Percentiles rank a stretch among this genome's conserved stretches.
Conservation (phyloP, 1,139 yeast genomes). For the Geotrichum aggregatum region DNA sequence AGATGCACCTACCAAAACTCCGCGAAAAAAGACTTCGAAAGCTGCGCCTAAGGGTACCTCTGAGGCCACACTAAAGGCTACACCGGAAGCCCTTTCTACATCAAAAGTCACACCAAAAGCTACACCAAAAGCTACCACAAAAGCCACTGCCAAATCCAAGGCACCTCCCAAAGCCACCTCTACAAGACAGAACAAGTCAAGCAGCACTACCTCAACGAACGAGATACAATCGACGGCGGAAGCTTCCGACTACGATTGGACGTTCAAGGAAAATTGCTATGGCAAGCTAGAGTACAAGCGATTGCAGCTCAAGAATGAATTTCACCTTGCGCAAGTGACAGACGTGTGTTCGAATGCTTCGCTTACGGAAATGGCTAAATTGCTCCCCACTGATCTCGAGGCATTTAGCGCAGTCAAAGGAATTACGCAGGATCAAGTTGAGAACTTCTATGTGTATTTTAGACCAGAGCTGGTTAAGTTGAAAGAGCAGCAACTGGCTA, state of each 20-base stretch:
- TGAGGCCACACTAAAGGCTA: not conserved
- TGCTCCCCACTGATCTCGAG: conserved; percentile 18
- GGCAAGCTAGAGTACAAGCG: conserved; percentile 14
- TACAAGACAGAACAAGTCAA: not conserved
- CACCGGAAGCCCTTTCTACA: not conserved
- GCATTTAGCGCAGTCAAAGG: conserved; percentile 21
- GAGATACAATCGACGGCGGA: conserved; percentile 11
- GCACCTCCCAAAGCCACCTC: not conserved
- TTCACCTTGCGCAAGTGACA: conserved; percentile 2
- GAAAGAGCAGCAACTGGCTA: conserved; percentile 9
- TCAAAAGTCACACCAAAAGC: not conserved
- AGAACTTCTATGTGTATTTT: conserved; percentile 19
- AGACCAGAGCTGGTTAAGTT: conserved; percentile 21
- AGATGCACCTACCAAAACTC: not conserved
- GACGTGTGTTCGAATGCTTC: conserved; percentile 24
- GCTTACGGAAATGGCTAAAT: conserved; percentile 23
- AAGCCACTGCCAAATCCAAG: not conserved
- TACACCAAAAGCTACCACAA: not conserved
- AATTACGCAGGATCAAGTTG: conserved; percentile 22
- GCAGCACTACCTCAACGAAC: not conserved
- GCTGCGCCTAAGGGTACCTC: not conserved
- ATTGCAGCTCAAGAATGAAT: conserved; percentile 14
- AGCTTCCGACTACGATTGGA: conserved; percentile 16
- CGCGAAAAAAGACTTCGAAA: not conserved
- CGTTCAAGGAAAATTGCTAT: conserved; percentile 9